phyloP scores from a whole-genome alignment of 352 stramenopile species.

The Globisporangium spinosum region DNA sequence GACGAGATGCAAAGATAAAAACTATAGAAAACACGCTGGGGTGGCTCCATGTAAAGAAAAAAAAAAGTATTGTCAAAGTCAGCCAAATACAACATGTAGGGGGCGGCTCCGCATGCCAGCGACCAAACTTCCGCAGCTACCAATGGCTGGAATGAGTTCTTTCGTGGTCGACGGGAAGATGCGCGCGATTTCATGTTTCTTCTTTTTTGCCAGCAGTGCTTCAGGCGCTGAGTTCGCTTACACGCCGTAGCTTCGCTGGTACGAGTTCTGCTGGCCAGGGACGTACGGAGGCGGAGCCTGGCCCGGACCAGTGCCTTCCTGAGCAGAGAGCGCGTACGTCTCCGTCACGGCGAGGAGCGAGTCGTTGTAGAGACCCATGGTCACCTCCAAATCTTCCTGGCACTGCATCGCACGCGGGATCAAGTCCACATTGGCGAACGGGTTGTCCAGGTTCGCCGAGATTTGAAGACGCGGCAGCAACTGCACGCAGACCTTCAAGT shows the following conservation, averaged over 20 bases:
- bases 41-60: conserved; percentile 10
- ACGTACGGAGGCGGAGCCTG: conserved; percentile 79
- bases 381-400: conserved; percentile 83
- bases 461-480: conserved; percentile 82
- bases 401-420: conserved; percentile 88
- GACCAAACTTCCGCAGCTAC: conserved; percentile 16
- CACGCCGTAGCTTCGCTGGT: conserved; percentile 84
- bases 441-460: conserved; percentile 87
- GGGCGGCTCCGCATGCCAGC: background rate
- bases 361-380: conserved; percentile 88
- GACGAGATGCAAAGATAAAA: conserved; percentile 8
- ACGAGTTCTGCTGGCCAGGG: conserved; percentile 87
- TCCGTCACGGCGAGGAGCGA: conserved; percentile 83
- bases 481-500: conserved; percentile 86
- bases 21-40: conserved; percentile 11
- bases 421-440: conserved; percentile 84
- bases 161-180: background rate
- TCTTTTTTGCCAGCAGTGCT: conserved; percentile 3
- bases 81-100: conserved; percentile 12
- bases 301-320: conserved; percentile 46
- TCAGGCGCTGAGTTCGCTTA: conserved; percentile 27
- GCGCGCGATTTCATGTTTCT: conserved; percentile 11
- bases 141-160: conserved; percentile 12
- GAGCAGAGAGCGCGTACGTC: conserved; percentile 78
- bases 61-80: conserved; percentile 16